Percentiles rank a stretch among this genome's conserved stretches.
Evolutionary conservation across 164 flowering plant species (phyloP).

Genomic region (Protea cynaroides): DNA sequence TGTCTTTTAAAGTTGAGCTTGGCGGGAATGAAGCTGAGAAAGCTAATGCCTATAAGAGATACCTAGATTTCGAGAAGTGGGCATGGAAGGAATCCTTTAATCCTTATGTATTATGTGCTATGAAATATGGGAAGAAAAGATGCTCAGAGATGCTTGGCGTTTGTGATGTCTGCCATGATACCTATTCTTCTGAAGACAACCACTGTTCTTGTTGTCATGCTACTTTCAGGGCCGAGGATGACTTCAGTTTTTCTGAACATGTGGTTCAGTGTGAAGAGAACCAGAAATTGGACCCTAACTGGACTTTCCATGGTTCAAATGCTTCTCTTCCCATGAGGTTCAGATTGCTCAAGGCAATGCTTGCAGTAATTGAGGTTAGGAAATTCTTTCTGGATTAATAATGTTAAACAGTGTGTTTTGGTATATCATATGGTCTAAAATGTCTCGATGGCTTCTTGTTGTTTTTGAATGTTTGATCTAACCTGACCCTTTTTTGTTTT

Average conservation of each 20-base stretch:
- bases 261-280: constrained; percentile 37
- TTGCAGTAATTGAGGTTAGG: constrained; percentile 68
- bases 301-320: constrained; percentile 14
- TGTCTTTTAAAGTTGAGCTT: constrained; percentile 53
- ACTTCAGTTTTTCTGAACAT: constrained; percentile 41
- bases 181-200: constrained; percentile 36
- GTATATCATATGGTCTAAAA: not conserved
- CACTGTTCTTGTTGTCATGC: constrained; percentile 60
- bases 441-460: not conserved
- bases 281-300: constrained; percentile 14
- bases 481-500: not conserved
- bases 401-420: not conserved
- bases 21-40: constrained; percentile 52
- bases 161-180: constrained; percentile 50
- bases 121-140: constrained; percentile 59
- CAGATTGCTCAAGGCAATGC: constrained; percentile 49
- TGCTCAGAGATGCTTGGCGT: constrained; percentile 35
- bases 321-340: constrained; percentile 44
- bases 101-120: constrained; percentile 47
- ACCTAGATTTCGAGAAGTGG: constrained; percentile 69
- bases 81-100: constrained; percentile 64
- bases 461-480: not conserved
- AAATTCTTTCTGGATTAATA: not conserved
- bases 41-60: constrained; percentile 41
- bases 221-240: constrained; percentile 21